Evolutionary conservation across 305 asterid species (phyloP).

Genomic region (Fraxinus velutina): DNA sequence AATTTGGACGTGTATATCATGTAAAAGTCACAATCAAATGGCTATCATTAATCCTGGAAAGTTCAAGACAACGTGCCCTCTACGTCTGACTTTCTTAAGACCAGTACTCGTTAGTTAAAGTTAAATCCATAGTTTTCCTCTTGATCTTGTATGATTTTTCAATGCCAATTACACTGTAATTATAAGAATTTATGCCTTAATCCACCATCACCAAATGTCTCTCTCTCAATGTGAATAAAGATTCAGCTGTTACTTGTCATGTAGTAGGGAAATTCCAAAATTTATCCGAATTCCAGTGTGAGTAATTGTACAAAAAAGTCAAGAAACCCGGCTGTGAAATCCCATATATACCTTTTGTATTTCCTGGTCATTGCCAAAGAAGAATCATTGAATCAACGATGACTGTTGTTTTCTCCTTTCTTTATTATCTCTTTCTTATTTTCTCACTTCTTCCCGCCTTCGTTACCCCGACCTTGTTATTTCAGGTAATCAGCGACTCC

Average conservation of each 20-base stretch:
- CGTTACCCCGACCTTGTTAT: slow-evolving; percentile 40
- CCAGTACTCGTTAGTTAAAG: neutral
- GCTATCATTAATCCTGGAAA: neutral
- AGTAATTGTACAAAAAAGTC: neutral
- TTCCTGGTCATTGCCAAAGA: neutral
- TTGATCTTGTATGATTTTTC: neutral
- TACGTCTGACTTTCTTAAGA: neutral
- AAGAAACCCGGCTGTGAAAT: neutral
- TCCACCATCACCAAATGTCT: neutral
- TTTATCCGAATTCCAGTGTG: neutral
- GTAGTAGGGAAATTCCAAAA: neutral
- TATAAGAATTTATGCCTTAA: neutral
- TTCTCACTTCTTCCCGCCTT: slow-evolving; percentile 24
- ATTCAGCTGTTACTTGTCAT: neutral
- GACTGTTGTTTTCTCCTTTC: slow-evolving; percentile 10
- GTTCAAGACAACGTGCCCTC: neutral
- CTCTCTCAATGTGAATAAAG: neutral
- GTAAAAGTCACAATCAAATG: neutral
- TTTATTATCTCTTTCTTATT: slow-evolving; percentile 24
- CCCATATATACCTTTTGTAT: neutral
- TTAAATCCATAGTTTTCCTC: neutral
- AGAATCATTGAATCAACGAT: slow-evolving; percentile 11
- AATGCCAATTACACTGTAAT: neutral
- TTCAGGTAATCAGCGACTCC: slow-evolving; percentile 47
- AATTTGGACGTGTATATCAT: neutral